Conservation (phyloP, 2,329 filamentous ascomycete species). For the Epichloe scottii region DNA sequence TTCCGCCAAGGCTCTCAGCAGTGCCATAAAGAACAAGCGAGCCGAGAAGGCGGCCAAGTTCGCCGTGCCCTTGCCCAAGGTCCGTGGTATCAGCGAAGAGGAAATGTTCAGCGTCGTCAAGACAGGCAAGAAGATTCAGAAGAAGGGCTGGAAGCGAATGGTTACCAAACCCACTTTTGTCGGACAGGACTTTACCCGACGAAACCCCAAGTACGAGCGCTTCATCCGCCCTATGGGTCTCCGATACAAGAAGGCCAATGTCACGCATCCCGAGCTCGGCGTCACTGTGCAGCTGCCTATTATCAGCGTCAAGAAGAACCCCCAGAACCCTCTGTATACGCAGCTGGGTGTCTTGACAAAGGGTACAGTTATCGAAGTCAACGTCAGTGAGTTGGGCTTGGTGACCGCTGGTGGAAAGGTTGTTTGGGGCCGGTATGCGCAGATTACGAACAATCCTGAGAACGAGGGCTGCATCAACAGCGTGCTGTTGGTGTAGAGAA, state of each 20-base stretch:
- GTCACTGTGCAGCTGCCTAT: slow-evolving; percentile 84
- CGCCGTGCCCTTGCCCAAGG: slow-evolving; percentile 83
- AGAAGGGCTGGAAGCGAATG: slow-evolving; percentile 70
- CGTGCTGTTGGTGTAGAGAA: slow-evolving; percentile 18
- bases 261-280: slow-evolving; percentile 62
- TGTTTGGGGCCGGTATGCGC: slow-evolving; percentile 75
- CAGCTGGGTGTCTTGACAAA: slow-evolving; percentile 83
- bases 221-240: slow-evolving; percentile 39
- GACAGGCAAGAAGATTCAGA: slow-evolving; percentile 86
- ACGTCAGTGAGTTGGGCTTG: slow-evolving; percentile 81
- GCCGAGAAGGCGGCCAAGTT: slow-evolving; percentile 91
- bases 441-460: slow-evolving; percentile 34
- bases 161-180: slow-evolving; percentile 59
- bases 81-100: slow-evolving; percentile 81
- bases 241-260: slow-evolving; percentile 39
- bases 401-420: slow-evolving; percentile 88
- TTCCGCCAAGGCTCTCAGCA: slow-evolving; percentile 57
- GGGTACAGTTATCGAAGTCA: slow-evolving; percentile 73
- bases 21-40: slow-evolving; percentile 91
- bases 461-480: slow-evolving; percentile 34
- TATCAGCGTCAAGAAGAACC: slow-evolving; percentile 52
- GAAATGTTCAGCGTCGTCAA: slow-evolving; percentile 97
- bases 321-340: slow-evolving; percentile 81
- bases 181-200: slow-evolving; percentile 75
- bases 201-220: slow-evolving; percentile 67